phyloP scores from a whole-genome alignment of 495 filamentous ascomycete species.

The Aspergillus avenaceus region DNA sequence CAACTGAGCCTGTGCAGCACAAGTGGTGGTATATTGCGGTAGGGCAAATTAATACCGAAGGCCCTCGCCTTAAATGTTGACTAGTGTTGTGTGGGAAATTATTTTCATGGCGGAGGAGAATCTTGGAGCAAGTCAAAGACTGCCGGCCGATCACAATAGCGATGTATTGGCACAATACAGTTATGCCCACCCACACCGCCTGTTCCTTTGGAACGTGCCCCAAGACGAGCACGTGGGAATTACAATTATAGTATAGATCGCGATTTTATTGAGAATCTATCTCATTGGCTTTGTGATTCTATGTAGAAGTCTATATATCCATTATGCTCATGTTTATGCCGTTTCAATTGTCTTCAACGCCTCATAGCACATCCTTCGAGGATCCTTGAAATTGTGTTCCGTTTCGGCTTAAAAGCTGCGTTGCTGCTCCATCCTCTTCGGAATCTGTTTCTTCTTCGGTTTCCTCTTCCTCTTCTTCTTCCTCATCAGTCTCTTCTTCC shows the following conservation, averaged over 20 bases:
- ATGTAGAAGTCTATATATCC: neutral
- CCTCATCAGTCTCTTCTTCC: slow-evolving; percentile 52
- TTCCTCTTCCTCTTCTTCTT: no score
- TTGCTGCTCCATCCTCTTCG: slow-evolving; percentile 23
- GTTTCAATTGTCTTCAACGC: neutral
- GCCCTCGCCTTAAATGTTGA: no score
- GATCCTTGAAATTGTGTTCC: neutral
- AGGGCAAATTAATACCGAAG: neutral
- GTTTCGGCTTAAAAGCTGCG: slow-evolving; percentile 9
- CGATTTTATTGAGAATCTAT: neutral
- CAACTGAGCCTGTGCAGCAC: slow-evolving; percentile 9
- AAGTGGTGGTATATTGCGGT: neutral
- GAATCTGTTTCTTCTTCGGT: slow-evolving; percentile 29
- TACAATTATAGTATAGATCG: neutral
- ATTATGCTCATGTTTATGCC: no score
- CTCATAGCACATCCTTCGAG: neutral
- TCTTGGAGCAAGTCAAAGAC: neutral
- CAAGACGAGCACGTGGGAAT: neutral
- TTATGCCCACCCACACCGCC: neutral
- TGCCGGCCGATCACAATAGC: neutral
- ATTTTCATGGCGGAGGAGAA: neutral
- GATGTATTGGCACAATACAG: neutral
- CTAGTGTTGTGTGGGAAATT: neutral
- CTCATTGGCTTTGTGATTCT: neutral
- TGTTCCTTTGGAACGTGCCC: neutral